phyloP scores from a whole-genome alignment of 164 flowering plant genomes.

The Umbilicus rupestris region DNA sequence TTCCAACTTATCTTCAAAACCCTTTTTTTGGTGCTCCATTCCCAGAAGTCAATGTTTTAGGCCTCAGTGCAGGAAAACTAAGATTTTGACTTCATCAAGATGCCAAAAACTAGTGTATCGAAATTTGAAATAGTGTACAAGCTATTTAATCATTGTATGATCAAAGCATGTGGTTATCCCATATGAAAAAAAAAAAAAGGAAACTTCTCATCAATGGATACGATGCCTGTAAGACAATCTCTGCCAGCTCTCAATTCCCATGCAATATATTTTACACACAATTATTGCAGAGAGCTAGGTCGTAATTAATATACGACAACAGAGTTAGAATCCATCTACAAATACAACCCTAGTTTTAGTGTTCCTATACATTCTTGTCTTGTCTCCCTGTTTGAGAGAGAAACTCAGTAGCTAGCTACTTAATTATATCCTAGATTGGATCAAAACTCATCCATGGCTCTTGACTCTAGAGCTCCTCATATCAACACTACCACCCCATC shows the following conservation, averaged over 20 bases:
- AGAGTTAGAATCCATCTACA: background rate
- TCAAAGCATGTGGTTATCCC: no score
- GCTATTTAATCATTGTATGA: no score
- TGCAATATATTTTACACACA: slow-evolving; percentile 1
- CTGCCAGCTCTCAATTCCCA: slow-evolving; percentile 8
- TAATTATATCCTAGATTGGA: background rate
- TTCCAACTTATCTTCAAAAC: background rate
- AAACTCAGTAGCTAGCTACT: background rate
- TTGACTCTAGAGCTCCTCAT: background rate
- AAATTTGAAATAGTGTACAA: no score
- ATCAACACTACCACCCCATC: background rate
- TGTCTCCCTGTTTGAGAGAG: background rate
- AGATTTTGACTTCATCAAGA: no score
- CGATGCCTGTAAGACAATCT: no score
- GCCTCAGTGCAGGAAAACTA: no score
- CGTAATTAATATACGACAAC: background rate
- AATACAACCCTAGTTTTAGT: slow-evolving; percentile 4
- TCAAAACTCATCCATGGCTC: background rate
- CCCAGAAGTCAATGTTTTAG: background rate
- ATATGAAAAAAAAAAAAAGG: no score
- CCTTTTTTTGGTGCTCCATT: background rate
- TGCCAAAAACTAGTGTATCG: no score
- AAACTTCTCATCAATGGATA: background rate
- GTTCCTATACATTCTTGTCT: background rate
- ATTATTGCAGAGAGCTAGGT: background rate